Evolutionary conservation across 441 rosid genomes (phyloP).

Genomic region (Arabidopsis lyrata): DNA sequence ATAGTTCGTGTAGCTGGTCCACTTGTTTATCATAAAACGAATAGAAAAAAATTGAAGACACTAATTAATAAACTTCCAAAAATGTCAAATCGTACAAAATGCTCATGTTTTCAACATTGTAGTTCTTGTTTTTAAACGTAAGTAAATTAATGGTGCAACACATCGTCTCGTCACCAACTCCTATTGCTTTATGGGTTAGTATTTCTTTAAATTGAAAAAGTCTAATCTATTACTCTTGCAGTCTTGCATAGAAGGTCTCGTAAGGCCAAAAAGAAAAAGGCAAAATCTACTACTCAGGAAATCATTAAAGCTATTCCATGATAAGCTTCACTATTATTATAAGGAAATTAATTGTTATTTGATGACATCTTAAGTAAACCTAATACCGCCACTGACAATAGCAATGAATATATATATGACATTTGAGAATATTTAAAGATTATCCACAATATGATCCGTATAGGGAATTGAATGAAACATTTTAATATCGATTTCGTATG

Average conservation of each 20-base stretch:
- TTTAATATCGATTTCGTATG: background rate
- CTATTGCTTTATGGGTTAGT: background rate
- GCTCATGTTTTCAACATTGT: background rate
- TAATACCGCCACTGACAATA: slow-evolving; percentile 18
- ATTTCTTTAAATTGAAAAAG: background rate
- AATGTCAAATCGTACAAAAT: background rate
- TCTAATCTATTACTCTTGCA: slow-evolving; percentile 9
- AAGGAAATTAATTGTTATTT: background rate
- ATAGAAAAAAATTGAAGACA: too few relatives aligned
- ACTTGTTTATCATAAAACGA: too few relatives aligned
- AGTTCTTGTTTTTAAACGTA: background rate
- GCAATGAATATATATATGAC: slow-evolving; percentile 21
- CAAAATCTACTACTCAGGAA: slow-evolving; percentile 16
- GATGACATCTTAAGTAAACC: slow-evolving; percentile 18
- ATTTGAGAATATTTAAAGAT: slow-evolving; percentile 3
- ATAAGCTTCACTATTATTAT: slow-evolving; percentile 14
- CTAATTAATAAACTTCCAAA: too few relatives aligned
- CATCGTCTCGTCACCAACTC: slow-evolving; percentile 18
- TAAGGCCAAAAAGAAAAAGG: slow-evolving; percentile 18
- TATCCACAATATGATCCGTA: background rate
- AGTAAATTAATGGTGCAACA: background rate
- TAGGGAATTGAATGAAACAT: background rate
- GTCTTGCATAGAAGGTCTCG: slow-evolving; percentile 22
- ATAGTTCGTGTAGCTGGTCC: too few relatives aligned
- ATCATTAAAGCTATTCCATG: slow-evolving; percentile 28